A percentile compares a stretch with the other conserved stretches of the same genome.
These are phyloP conservation scores for Handroanthus guayacan DNA, from an alignment of 257 asterid genomes.

Conservation along the genomic window DNA sequence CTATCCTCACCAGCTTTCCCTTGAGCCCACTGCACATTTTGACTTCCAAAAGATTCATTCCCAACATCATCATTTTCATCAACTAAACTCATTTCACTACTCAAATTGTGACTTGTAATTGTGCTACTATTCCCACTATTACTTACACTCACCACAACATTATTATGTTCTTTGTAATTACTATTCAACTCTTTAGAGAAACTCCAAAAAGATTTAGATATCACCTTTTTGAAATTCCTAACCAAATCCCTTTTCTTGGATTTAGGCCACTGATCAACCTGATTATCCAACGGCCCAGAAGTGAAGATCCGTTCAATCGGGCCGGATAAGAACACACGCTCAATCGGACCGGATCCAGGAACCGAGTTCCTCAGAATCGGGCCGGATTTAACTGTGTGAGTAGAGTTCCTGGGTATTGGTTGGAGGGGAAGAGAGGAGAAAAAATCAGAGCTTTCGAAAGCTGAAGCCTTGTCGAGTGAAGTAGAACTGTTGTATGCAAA, in stretches of 20 bases:
- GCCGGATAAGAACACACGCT: conserved; percentile 82
- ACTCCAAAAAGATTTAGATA: conserved; percentile 59
- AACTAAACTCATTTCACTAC: conserved; percentile 61
- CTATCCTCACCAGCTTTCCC: conserved; percentile 98
- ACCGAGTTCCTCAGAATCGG: conserved; percentile 60
- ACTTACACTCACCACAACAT: conserved; percentile 44
- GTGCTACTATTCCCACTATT: conserved; percentile 55
- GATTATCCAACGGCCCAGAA: conserved; percentile 79
- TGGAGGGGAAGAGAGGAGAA: conserved; percentile 87
- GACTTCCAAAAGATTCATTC: conserved; percentile 71
- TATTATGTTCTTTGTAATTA: conserved; percentile 42
- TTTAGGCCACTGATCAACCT: conserved; percentile 56
- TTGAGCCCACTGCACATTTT: conserved; percentile 97
- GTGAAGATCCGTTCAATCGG: conserved; percentile 80
- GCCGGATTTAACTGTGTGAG: conserved; percentile 59
- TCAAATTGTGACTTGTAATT: conserved; percentile 55
- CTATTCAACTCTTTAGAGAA: conserved; percentile 50
- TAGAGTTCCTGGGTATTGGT: conserved; percentile 55
- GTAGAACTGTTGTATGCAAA: conserved; percentile 36
- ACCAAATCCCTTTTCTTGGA: conserved; percentile 65
- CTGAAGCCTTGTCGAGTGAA: conserved; percentile 65
- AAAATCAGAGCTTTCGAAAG: conserved; percentile 76
- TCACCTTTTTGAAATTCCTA: conserved; percentile 50
- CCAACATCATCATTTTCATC: conserved; percentile 69
- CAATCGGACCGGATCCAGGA: conserved; percentile 66